A percentile compares a stretch with the other conserved stretches of the same genome.
Conservation (phyloP, 352 stramenopile species). For the Globisporangium okanoganense region DNA sequence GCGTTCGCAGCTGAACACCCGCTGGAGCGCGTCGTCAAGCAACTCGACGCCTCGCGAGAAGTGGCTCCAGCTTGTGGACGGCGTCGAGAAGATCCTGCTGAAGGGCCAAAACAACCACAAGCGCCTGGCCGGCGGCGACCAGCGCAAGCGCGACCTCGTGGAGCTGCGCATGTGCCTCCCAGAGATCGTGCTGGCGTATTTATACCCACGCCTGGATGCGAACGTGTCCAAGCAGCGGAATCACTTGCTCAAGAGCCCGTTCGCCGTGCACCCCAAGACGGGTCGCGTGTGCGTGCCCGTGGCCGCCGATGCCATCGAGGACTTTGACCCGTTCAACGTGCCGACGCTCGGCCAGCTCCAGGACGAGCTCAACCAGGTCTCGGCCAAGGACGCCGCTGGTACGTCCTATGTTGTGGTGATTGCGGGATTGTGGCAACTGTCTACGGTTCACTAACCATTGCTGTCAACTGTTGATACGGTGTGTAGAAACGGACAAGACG, state of each 20-base stretch:
- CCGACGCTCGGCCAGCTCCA: conserved; percentile 80
- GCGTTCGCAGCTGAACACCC: conserved; percentile 48
- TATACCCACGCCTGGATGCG: conserved; percentile 98
- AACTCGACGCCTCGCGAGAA: conserved; percentile 73
- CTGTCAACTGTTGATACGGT: conserved; percentile 2
- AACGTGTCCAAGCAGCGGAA: conserved; percentile 99
- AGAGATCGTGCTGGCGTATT: conserved; percentile 95
- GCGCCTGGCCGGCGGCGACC: conserved; percentile 33
- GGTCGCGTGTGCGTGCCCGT: conserved; percentile 98
- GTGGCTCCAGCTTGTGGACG: conserved; percentile 83
- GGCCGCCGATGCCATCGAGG: conserved; percentile 68
- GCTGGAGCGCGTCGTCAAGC: conserved; percentile 52
- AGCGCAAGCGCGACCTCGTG: conserved; percentile 63
- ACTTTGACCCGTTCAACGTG: conserved; percentile 86
- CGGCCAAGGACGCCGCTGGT: conserved; percentile 25
- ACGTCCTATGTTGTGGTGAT: neutral
- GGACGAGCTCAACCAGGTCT: conserved; percentile 76
- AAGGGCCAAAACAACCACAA: conserved; percentile 58
- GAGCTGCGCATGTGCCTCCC: conserved; percentile 89
- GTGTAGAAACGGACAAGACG: conserved; percentile 32
- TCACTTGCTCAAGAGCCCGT: conserved; percentile 99
- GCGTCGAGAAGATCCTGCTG: conserved; percentile 58
- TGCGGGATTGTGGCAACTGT: neutral
- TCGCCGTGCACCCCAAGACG: conserved; percentile 98
- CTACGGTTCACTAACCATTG: neutral